Evolutionary conservation across 768 basidiomycete genomes (phyloP), one percentile per base, ranked within the genome.

Genomic region (Suillus decipiens): DNA sequence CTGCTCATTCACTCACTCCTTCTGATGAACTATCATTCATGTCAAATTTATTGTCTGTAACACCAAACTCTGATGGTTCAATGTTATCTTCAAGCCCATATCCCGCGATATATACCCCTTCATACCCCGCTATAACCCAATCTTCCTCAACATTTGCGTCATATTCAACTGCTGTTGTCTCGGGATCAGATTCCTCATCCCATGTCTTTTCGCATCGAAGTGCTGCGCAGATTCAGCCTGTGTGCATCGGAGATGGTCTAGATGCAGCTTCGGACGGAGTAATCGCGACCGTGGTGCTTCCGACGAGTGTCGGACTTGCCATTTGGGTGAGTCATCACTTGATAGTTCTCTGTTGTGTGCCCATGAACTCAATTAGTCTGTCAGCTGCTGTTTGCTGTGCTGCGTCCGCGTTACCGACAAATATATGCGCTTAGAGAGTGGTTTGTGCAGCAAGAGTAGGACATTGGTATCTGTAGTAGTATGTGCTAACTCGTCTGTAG

Each of bases 371-470:
- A 53, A 28, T 28, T 41, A 19, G 5, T 31, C 57, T 59, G 50
- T 6, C 65, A 92, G 90, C 71, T 87, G 54, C 65, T 85, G 50
- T 93, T 93, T 73, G 90, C 87, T 31, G 74, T 87, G 53, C 65
- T 90, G 24, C 81, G 90, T 45, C 89, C 90, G 15, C 85, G 82
- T 60, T 87, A 85, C 68, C 84, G 89, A 61, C 88, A 91, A 77
- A 70, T 93, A 15, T 93, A 92, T 67, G 88, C 78, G 22, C 72
- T 88, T 55, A 78, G 90, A 69, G 89, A 91, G 70, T 93, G 90
- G 90, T 93, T 93, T 72, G 82, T 88, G 17, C 85, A 83, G 53
- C 83, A 80, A 74, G 83, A 84, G 89, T 92, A 71, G 76, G 56
- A 19, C 24, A 87, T 81, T 42, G 2, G 19, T 36, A 50, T 58